phyloP scores from a whole-genome alignment of 306 rosid species.

The Malus fusca region DNA sequence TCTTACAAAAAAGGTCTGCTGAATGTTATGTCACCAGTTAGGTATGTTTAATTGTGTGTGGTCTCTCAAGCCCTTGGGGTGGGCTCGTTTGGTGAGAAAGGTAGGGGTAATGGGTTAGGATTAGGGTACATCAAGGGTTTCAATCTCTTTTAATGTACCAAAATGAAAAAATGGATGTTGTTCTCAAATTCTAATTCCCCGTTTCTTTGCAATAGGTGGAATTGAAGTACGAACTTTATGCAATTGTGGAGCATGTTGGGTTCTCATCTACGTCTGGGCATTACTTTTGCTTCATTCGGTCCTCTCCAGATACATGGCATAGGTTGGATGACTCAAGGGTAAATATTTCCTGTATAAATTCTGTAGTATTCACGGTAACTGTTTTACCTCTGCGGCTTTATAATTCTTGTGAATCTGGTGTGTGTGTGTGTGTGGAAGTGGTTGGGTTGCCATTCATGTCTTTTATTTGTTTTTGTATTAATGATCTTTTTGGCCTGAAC shows the following conservation, averaged over 20 bases:
- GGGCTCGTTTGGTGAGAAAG: not conserved
- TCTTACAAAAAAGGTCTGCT: not conserved
- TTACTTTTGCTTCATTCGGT: constrained; percentile 73
- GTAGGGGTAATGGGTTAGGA: not conserved
- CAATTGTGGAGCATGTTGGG: constrained; percentile 72
- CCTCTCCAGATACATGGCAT: constrained; percentile 74
- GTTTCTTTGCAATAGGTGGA: constrained; percentile 35
- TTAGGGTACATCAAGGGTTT: not conserved
- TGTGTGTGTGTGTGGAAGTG: not conserved
- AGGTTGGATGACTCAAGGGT: constrained; percentile 78
- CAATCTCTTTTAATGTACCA: not conserved
- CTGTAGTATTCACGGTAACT: not conserved
- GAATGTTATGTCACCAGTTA: not conserved
- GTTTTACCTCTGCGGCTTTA: not conserved
- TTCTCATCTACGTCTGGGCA: constrained; percentile 65
- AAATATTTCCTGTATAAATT: not conserved
- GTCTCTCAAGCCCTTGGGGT: constrained; percentile 5
- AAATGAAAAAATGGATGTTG: not conserved
- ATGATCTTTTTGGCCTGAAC: not conserved
- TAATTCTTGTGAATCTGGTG: not conserved
- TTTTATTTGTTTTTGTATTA: not conserved
- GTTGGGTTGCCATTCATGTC: not conserved
- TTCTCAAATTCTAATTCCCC: constrained; percentile 6
- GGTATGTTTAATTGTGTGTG: not conserved
- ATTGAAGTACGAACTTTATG: constrained; percentile 71